Evolutionary conservation across 139 green algal genomes (phyloP).

Genomic region (Desmodesmus armatus): DNA sequence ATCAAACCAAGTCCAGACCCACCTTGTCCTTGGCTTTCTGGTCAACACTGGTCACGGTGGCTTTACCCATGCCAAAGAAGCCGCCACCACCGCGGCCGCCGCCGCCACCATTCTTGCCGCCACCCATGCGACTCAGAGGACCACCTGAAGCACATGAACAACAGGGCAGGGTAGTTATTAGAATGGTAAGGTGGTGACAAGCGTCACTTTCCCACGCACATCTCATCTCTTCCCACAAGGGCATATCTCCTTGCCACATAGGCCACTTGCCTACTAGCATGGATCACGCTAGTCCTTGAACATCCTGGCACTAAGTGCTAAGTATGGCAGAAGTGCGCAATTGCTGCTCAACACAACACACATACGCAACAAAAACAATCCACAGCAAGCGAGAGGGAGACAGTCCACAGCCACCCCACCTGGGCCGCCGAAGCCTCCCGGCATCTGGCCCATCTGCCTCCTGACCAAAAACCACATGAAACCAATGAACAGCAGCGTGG

Average conservation of each 20-base stretch:
- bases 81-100: slow-evolving; percentile 58
- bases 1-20: background rate
- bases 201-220: too few species aligned
- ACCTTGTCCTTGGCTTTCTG: slow-evolving; percentile 89
- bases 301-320: too few species aligned
- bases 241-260: too few species aligned
- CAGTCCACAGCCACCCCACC: too few species aligned
- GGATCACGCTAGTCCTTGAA: too few species aligned
- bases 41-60: slow-evolving; percentile 76
- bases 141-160: slow-evolving; percentile 18
- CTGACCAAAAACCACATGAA: slow-evolving; percentile 86
- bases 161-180: too few species aligned
- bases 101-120: slow-evolving; percentile 60
- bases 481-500: slow-evolving; percentile 94
- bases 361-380: background rate
- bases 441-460: slow-evolving; percentile 64
- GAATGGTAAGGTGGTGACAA: too few species aligned
- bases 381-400: background rate
- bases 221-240: too few species aligned
- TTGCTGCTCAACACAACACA: too few species aligned
- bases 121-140: slow-evolving; percentile 79
- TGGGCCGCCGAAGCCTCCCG: slow-evolving; percentile 13
- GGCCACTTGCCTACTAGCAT: too few species aligned
- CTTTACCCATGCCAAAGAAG: slow-evolving; percentile 87
- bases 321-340: too few species aligned